phyloP scores from a whole-genome alignment of 1,139 yeast species.

The Hyphopichia wangnamkhiaoensis region DNA sequence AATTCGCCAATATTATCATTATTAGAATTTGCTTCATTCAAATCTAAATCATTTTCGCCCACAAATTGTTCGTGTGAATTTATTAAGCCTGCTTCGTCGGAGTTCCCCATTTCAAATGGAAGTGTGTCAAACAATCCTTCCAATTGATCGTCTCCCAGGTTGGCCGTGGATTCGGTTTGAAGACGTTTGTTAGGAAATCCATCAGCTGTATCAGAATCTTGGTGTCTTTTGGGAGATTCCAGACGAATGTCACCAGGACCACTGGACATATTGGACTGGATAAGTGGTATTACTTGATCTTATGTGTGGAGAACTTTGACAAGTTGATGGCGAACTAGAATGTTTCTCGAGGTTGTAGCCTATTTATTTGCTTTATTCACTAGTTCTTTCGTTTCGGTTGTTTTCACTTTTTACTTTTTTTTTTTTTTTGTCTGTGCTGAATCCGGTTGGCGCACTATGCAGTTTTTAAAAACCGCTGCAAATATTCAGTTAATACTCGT shows the following conservation, averaged over 20 bases:
- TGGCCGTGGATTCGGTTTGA: neutral
- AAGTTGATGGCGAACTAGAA: no score
- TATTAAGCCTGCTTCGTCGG: neutral
- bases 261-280: neutral
- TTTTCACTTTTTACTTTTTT: neutral
- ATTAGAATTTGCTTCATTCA: neutral
- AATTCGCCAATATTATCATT: conserved; percentile 1
- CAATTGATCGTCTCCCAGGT: neutral
- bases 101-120: conserved; percentile 3
- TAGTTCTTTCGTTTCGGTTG: neutral
- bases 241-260: neutral
- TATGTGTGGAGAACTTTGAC: no score
- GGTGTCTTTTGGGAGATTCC: conserved; percentile 1
- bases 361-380: no score
- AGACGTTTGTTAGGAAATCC: conserved; percentile 1
- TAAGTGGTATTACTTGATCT: neutral
- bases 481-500: no score
- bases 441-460: neutral
- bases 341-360: no score
- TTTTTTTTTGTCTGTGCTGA: neutral
- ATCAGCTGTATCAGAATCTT: neutral
- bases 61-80: neutral
- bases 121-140: conserved; percentile 5
- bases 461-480: no score
- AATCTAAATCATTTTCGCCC: neutral